A percentile compares a stretch with the other conserved stretches of the same genome.
Evolutionary conservation across 148 eudicot species (phyloP).

Genomic region (Talinum fruticosum): DNA sequence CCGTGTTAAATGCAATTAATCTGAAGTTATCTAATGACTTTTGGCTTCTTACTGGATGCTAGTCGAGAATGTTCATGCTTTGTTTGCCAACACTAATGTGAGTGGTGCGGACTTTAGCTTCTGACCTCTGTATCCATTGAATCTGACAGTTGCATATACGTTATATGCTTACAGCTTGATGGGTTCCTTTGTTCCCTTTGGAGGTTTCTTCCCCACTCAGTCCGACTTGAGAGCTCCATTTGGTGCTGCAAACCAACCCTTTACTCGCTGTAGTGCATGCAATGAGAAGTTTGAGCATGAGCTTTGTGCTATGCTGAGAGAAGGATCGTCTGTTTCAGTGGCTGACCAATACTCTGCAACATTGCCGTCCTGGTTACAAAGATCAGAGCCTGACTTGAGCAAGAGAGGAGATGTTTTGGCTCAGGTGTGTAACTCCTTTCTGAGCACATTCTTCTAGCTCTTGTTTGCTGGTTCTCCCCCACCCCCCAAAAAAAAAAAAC

Average conservation of each 20-base stretch:
- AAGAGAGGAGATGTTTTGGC: conserved; percentile 30
- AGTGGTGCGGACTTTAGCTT: conserved; percentile 21
- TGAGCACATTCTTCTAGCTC: conserved; percentile 5
- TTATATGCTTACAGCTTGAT: conserved; percentile 65
- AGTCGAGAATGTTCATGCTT: not conserved
- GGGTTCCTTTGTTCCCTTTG: conserved; percentile 98
- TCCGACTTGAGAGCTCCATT: conserved; percentile 48
- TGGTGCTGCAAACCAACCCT: conserved; percentile 30
- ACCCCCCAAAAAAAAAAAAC: too few relatives aligned
- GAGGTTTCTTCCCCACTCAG: conserved; percentile 80
- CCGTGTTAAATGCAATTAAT: not conserved
- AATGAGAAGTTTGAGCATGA: conserved; percentile 69
- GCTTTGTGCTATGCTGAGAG: conserved; percentile 41
- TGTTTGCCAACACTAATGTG: not conserved
- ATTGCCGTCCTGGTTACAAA: conserved; percentile 58
- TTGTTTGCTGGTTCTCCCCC: too few relatives aligned
- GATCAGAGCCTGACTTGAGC: conserved; percentile 42
- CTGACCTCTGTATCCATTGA: conserved; percentile 23
- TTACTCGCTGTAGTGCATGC: conserved; percentile 48
- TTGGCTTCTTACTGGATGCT: not conserved
- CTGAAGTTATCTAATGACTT: not conserved
- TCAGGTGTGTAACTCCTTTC: conserved; percentile 55
- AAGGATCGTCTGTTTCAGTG: conserved; percentile 40
- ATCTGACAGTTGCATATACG: conserved; percentile 48
- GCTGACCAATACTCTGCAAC: conserved; percentile 40